These are phyloP conservation scores for Chlorella ohadii DNA, from an alignment of 139 green algal species.

Conservation along the genomic window DNA sequence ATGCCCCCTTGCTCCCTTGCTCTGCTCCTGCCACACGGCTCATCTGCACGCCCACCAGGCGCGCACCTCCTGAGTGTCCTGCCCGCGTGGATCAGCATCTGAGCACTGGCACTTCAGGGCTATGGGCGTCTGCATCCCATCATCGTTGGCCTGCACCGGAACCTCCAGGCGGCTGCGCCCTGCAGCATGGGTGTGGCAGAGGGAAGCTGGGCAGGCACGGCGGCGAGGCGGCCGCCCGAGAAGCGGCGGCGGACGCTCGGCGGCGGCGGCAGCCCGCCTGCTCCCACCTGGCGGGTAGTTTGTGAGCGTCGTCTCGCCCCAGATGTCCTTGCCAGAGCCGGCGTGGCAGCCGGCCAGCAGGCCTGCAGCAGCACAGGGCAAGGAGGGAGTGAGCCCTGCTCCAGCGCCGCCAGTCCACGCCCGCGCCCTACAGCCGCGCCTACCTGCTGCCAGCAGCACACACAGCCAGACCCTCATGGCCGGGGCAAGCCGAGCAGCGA, in stretches of 20 bases:
- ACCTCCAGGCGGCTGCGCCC: conserved; percentile 23
- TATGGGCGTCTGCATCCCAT: background rate
- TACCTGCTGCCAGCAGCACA: background rate
- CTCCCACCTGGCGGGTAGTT: conserved; percentile 38
- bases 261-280: background rate
- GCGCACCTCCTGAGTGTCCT: background rate
- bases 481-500: background rate
- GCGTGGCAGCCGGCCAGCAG: conserved; percentile 1
- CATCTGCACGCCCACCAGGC: too few species aligned
- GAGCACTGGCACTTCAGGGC: conserved; percentile 43
- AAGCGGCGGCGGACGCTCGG: background rate
- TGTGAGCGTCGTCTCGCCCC: conserved; percentile 39
- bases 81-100: conserved; percentile 36
- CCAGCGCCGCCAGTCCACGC: background rate
- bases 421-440: background rate
- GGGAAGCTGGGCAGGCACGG: background rate
- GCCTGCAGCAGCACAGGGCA: background rate
- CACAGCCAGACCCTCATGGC: background rate
- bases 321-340: conserved; percentile 31
- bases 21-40: too few species aligned
- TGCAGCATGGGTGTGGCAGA: background rate
- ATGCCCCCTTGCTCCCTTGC: too few species aligned
- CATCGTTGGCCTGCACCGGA: conserved; percentile 16
- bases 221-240: background rate
- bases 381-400: background rate